Evolutionary conservation across 139 green algal species (phyloP), one percentile per base, ranked within the genome.

Genomic region (Chlorella sp.): DNA sequence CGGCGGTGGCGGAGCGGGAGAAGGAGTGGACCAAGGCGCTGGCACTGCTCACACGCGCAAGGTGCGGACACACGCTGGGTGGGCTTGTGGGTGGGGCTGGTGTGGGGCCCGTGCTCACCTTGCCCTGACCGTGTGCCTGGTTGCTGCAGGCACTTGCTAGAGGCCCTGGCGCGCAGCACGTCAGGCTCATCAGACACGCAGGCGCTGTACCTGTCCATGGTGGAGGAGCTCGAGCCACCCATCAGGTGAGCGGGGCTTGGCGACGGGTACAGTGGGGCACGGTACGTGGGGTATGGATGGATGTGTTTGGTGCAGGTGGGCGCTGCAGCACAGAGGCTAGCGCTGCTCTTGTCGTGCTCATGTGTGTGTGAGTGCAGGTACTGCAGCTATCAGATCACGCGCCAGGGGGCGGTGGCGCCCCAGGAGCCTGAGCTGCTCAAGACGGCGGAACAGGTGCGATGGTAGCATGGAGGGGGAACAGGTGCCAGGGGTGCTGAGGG

Each of bases 221-320:
- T 92, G n/a, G 91, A 97, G 69, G 91, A 96, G 71, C 72, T 96
- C 51, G 88, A 95, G 69, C 84, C 91, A 3, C 75, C 77, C 64
- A 80, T 97, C 30, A 82, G 88, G 68, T 74, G 66, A 62, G 69
- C 55, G 27, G 32, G 59, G 70, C n/a, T 67, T 29, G 50, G 30
- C 31, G 50, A 5, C 26, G 1, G 24, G 14, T 6, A 20, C 3
- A 29, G 62, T 3, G 62, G 30, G 5, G 62, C 17, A 36, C 30
- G 29, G 62, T 10, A 26, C 27, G 30, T 30, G 62, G 62, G 30
- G 29, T 35, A 26, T 10, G 62, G 62, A 36, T 14, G 4, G 23
- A 3, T 3, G 30, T 35, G 30, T 26, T 36, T 23, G 30, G 62
- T n/a, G 62, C 14, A 49, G 62, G 62, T 26, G 62, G 62, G 10